phyloP scores from a whole-genome alignment of 2,329 filamentous ascomycete species.

The Ophiostoma sp. region DNA sequence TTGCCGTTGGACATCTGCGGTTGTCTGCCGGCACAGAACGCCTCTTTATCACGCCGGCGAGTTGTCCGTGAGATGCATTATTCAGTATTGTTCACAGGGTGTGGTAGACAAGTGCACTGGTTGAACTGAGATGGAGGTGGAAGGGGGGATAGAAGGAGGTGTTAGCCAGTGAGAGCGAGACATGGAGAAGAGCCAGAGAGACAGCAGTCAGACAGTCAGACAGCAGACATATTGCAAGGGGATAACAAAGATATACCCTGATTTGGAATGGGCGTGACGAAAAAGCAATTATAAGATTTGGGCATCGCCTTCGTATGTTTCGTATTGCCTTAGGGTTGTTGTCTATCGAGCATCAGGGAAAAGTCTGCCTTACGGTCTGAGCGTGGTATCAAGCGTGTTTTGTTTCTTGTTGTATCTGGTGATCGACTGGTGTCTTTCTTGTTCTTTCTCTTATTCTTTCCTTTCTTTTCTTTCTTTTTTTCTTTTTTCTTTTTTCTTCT shows the following conservation, averaged over 20 bases:
- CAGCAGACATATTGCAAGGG: not conserved
- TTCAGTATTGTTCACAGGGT: too few species aligned
- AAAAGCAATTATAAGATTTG: conserved; percentile 1
- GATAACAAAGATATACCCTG: not conserved
- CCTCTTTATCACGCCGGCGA: too few species aligned
- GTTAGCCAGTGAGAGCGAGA: too few species aligned
- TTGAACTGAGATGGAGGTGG: too few species aligned
- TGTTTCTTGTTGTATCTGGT: not conserved
- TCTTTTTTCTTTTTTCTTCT: too few species aligned
- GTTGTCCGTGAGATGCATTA: too few species aligned
- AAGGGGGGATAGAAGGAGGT: too few species aligned
- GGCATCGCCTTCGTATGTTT: not conserved
- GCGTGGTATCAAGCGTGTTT: not conserved
- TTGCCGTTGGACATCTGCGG: too few species aligned
- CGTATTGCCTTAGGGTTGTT: not conserved
- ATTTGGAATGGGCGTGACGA: not conserved
- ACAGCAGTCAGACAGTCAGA: too few species aligned
- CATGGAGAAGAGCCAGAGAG: too few species aligned
- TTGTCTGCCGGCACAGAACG: too few species aligned
- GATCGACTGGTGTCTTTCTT: not conserved
- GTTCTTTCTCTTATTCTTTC: not conserved
- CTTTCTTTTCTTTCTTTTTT: not conserved
- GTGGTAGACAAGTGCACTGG: too few species aligned
- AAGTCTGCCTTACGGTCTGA: not conserved
- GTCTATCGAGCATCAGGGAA: not conserved